Evolutionary conservation across 148 eudicot genomes (phyloP).

Genomic region (Amaranthus hypochondriacus): DNA sequence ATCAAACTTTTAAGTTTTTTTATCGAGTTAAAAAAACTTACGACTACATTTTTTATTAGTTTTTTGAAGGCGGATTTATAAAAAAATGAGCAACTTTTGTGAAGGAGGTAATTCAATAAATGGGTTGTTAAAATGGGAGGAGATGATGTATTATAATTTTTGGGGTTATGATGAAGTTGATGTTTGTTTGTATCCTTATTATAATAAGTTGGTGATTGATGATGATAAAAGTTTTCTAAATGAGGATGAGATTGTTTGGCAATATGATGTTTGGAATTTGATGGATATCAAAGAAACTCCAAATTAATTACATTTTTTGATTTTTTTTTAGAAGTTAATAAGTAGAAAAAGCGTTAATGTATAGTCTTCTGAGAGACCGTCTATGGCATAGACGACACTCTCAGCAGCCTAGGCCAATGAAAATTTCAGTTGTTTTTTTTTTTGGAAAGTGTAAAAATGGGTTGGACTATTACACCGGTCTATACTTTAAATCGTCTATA

Average conservation of each 20-base stretch:
- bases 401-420: too few species aligned
- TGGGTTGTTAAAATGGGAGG: slow-evolving; percentile 9
- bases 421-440: too few species aligned
- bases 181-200: slow-evolving; percentile 24
- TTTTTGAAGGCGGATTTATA: neutral
- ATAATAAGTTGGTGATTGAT: neutral
- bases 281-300: slow-evolving; percentile 28
- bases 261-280: slow-evolving; percentile 31
- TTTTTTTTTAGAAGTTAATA: too few species aligned
- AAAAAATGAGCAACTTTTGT: slow-evolving; percentile 2
- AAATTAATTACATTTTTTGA: too few species aligned
- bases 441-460: too few species aligned
- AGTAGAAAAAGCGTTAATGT: too few species aligned
- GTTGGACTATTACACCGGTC: too few species aligned
- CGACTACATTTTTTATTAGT: neutral
- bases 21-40: too few species aligned
- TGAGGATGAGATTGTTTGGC: slow-evolving; percentile 35
- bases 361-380: too few species aligned
- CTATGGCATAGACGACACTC: too few species aligned
- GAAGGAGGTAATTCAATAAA: slow-evolving; percentile 9
- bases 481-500: too few species aligned
- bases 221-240: neutral
- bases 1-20: too few species aligned
- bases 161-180: slow-evolving; percentile 24
- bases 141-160: slow-evolving; percentile 25